phyloP scores from a whole-genome alignment of 1,284 basidiomycete genomes.

The Boletus sp. region DNA sequence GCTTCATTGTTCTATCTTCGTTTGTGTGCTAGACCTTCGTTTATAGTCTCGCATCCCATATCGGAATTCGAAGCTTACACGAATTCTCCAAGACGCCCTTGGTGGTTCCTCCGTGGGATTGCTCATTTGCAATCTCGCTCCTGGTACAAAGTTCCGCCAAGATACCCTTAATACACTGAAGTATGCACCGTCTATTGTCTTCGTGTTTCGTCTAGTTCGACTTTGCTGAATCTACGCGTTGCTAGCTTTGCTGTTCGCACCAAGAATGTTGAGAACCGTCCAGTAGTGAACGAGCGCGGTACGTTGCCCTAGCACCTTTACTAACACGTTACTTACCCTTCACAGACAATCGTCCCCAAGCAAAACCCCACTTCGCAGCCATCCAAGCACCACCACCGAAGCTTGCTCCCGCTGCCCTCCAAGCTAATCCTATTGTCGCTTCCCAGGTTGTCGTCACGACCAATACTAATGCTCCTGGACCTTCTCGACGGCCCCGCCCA shows the following conservation, averaged over 20 bases:
- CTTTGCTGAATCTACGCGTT: background rate
- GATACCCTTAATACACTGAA: conserved; percentile 83
- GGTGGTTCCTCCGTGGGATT: conserved; percentile 74
- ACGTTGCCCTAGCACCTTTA: conserved; percentile 18
- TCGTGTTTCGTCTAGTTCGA: background rate
- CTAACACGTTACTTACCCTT: conserved; percentile 1
- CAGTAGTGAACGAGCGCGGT: conserved; percentile 71
- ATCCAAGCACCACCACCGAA: conserved; percentile 45
- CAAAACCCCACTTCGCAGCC: conserved; percentile 61
- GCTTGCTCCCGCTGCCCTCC: conserved; percentile 41
- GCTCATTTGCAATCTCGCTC: conserved; percentile 80
- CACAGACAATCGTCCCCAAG: conserved; percentile 51
- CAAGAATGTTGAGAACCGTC: conserved; percentile 77
- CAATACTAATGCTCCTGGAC: conserved; percentile 14
- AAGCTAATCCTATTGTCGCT: conserved; percentile 24
- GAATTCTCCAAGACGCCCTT: conserved; percentile 80
- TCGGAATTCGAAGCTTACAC: conserved; percentile 77
- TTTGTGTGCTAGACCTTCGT: conserved; percentile 1
- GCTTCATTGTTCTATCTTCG: conserved; percentile 7
- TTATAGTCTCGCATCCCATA: conserved; percentile 75
- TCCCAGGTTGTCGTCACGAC: conserved; percentile 12
- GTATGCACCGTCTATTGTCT: conserved; percentile 37
- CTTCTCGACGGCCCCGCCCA: conserved; percentile 35
- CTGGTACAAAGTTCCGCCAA: conserved; percentile 71
- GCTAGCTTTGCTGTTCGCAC: conserved; percentile 72